Conservation (phyloP, 1,284 basidiomycete species). For the Ustilago trichophora region DNA sequence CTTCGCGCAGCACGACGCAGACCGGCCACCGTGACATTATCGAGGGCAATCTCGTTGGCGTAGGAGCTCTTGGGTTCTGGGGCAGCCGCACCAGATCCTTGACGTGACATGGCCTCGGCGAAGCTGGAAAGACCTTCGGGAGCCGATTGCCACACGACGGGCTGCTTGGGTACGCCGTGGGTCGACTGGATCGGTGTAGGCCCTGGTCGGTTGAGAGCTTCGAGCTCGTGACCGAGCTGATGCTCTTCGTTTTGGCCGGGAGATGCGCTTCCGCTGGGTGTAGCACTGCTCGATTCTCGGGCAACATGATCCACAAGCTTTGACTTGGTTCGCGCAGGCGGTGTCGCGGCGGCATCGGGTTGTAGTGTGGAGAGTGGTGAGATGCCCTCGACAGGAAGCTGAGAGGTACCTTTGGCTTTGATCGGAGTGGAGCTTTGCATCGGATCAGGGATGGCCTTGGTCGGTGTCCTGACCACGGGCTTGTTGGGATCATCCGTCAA, state of each 20-base stretch:
- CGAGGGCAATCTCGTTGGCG: constrained; percentile 18
- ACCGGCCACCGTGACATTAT: constrained; percentile 48
- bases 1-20: constrained; percentile 52
- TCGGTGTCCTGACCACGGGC: constrained; percentile 25
- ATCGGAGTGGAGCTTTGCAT: constrained; percentile 15
- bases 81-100: constrained; percentile 18
- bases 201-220: constrained; percentile 27
- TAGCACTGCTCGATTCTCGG: not conserved
- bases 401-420: not conserved
- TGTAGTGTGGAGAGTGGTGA: constrained; percentile 5
- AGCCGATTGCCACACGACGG: constrained; percentile 46
- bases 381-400: not conserved
- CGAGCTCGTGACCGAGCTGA: not conserved
- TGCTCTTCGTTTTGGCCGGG: not conserved
- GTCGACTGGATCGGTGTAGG: constrained; percentile 50
- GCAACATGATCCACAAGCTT: constrained; percentile 13
- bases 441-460: constrained; percentile 23
- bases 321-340: constrained; percentile 2
- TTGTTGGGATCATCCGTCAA: constrained; percentile 19
- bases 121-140: constrained; percentile 38
- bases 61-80: constrained; percentile 6
- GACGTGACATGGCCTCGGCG: constrained; percentile 32
- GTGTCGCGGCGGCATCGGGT: constrained; percentile 5
- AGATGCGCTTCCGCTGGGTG: not conserved
- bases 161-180: constrained; percentile 12